Evolutionary conservation across 805 yeast species (phyloP).

Genomic region (Wickerhamiella siamensis): DNA sequence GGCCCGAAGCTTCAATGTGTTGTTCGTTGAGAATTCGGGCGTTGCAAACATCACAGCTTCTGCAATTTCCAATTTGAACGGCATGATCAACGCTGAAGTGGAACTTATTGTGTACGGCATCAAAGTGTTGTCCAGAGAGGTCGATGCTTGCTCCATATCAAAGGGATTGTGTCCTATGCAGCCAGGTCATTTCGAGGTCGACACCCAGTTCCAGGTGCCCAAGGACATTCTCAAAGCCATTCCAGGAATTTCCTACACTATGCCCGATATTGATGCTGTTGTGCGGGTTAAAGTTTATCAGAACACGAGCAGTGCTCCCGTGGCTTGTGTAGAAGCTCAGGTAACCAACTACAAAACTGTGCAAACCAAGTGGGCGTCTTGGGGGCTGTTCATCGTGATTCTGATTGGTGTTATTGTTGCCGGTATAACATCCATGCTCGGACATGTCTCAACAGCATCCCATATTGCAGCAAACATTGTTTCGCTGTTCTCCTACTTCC

Average conservation of each 20-base stretch:
- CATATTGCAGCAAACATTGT: constrained; percentile 95
- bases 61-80: constrained; percentile 66
- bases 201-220: constrained; percentile 33
- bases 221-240: constrained; percentile 32
- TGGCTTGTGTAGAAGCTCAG: constrained; percentile 88
- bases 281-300: constrained; percentile 59
- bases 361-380: constrained; percentile 77
- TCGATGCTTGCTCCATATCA: constrained; percentile 51
- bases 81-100: constrained; percentile 51
- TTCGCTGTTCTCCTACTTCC: constrained; percentile 86
- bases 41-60: constrained; percentile 53
- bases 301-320: constrained; percentile 26
- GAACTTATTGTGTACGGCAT: constrained; percentile 72
- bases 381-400: constrained; percentile 91
- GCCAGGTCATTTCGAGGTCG: constrained; percentile 73
- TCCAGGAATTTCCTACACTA: constrained; percentile 74
- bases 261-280: constrained; percentile 90
- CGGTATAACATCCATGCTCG: constrained; percentile 72
- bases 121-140: constrained; percentile 36
- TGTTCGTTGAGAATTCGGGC: constrained; percentile 49
- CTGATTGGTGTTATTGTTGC: constrained; percentile 80
- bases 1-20: constrained; percentile 68
- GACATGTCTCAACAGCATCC: constrained; percentile 86
- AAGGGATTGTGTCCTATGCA: constrained; percentile 65
- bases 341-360: constrained; percentile 85